Base-by-base conservation (phyloP, 768 basidiomycete genomes). In the Amanita pallidorosea region DNA sequence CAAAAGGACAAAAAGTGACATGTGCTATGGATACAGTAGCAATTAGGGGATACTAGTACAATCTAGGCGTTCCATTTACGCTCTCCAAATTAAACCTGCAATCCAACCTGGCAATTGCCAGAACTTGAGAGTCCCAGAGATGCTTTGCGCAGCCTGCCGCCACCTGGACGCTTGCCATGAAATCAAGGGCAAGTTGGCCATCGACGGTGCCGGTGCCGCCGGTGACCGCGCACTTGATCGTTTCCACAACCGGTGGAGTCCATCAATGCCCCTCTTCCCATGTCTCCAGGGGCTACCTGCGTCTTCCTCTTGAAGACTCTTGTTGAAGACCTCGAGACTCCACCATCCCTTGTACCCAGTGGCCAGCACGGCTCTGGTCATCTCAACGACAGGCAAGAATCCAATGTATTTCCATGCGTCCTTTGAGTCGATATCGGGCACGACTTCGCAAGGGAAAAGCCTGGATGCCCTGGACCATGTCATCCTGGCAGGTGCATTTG, bases 251-350 rank as follows among this genome's bases (percentile, higher is more conserved):
- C 49, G 54, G 23, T 44, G 45, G 33, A 66, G 45, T 7, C 63
- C 60, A 20, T 49, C 50, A 7, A 65, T 57, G 9, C 64, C 64
- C 15, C 64, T 55, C 15, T 49, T 42, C 12, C 58, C 64, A 53
- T 66, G 65, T 23, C 60, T 55, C 51, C 48, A 40, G 17, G 62
- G 56, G 51, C 57, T 60, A 34, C 55, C 54, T 20, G 45, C 45
- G 11, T 56, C 55, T 36, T 53, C 42, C 17, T 64, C 63, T 29
- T 53, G 47, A 33, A 71, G 47, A 34, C 60, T 63, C 13, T 56
- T 61, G 54, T 70, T 70, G 50, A 70, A 72, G 5, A 70, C 66
- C 57, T 72, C 70, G 43, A 69, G 49, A 15, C 63, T 65, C 63
- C 69, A 68, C 46, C 63, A 62, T 4, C 68, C 70, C 4, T 50